Percentiles rank a stretch among this genome's conserved stretches.
Evolutionary conservation across 1,284 basidiomycete species (phyloP).

Genomic region (Marasmius sp.): DNA sequence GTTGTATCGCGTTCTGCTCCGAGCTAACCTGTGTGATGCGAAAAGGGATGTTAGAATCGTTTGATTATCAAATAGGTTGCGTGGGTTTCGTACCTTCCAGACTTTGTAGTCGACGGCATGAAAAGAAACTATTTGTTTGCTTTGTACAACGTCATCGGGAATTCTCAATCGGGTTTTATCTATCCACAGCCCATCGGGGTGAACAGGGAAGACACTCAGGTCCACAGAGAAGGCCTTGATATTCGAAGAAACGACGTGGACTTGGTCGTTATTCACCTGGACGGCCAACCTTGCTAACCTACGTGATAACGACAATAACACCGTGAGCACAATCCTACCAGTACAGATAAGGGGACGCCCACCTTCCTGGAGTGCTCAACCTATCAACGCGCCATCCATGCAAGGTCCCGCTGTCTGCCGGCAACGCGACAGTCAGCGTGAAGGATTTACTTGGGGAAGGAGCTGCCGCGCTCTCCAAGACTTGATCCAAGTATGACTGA

Average conservation of each 20-base stretch:
- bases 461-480: slow-evolving; percentile 19
- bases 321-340: not conserved
- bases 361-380: slow-evolving; percentile 63
- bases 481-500: slow-evolving; percentile 49
- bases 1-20: slow-evolving; percentile 24
- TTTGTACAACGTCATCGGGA: not conserved
- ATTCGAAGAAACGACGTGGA: slow-evolving; percentile 23
- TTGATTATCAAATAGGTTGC: not conserved
- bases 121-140: slow-evolving; percentile 12
- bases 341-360: slow-evolving; percentile 13
- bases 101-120: slow-evolving; percentile 15
- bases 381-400: slow-evolving; percentile 63
- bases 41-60: not conserved
- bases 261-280: slow-evolving; percentile 3
- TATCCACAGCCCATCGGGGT: slow-evolving; percentile 12
- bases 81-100: slow-evolving; percentile 20
- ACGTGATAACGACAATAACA: slow-evolving; percentile 29
- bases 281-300: slow-evolving; percentile 15
- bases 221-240: slow-evolving; percentile 23
- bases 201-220: slow-evolving; percentile 9
- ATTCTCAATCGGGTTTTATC: slow-evolving; percentile 16
- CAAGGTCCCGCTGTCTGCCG: slow-evolving; percentile 63
- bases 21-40: not conserved
- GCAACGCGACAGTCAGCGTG: slow-evolving; percentile 66
- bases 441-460: slow-evolving; percentile 36